Conservation (phyloP, 2,329 filamentous ascomycete genomes). For the Neopestalotiopsis rosae region DNA sequence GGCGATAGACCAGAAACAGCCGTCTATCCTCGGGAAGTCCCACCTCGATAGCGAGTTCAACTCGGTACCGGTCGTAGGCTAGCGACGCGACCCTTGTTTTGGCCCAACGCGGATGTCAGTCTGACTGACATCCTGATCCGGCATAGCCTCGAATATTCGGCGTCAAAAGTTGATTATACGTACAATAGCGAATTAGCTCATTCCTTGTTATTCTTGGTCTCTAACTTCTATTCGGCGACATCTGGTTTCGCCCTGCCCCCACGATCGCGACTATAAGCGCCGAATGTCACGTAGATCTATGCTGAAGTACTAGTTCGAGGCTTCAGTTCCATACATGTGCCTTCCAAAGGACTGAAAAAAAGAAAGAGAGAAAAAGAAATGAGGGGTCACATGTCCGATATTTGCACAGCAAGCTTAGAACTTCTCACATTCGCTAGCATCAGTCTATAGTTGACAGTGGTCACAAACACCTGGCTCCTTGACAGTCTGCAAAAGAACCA, state of each 20-base stretch:
- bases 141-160: too few relatives aligned
- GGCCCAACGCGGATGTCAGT: too few relatives aligned
- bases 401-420: background rate
- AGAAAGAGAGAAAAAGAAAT: background rate
- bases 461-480: background rate
- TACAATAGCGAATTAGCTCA: constrained; percentile 3
- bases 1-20: too few relatives aligned
- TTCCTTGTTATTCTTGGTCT: background rate
- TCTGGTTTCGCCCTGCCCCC: background rate
- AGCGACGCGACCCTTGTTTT: too few relatives aligned
- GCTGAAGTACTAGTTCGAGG: background rate
- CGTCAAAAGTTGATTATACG: background rate
- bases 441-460: too few relatives aligned
- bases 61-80: too few relatives aligned
- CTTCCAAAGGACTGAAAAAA: too few relatives aligned
- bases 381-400: background rate
- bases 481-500: background rate
- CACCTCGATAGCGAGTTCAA: too few relatives aligned
- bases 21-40: too few relatives aligned
- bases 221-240: background rate
- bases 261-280: background rate
- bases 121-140: too few relatives aligned
- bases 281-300: background rate
- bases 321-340: background rate
- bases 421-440: constrained; percentile 2